Percentiles rank a stretch among this genome's conserved stretches.
Conservation (phyloP, 1,139 yeast genomes). For the Candida sojae region DNA sequence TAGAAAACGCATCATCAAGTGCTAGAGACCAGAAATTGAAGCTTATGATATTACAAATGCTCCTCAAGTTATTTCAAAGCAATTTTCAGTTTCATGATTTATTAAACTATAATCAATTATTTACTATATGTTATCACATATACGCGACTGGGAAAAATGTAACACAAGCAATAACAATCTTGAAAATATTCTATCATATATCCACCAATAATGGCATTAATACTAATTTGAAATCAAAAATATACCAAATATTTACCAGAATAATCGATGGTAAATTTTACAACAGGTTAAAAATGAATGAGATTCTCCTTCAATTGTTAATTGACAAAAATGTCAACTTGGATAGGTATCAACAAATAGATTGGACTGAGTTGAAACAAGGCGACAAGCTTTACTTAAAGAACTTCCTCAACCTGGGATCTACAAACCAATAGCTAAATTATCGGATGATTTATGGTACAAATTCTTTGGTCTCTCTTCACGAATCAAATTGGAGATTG, state of each 20-base stretch:
- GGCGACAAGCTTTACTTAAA: conserved; percentile 7
- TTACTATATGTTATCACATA: conserved; percentile 55
- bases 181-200: conserved; percentile 39
- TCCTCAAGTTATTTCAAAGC: conserved; percentile 41
- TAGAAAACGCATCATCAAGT: neutral
- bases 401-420: neutral
- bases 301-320: conserved; percentile 29
- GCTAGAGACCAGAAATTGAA: conserved; percentile 23
- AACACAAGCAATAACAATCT: conserved; percentile 30
- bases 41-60: conserved; percentile 27
- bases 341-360: conserved; percentile 12
- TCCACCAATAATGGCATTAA: conserved; percentile 12
- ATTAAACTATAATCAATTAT: conserved; percentile 24
- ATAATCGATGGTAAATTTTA: conserved; percentile 30
- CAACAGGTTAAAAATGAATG: conserved; percentile 33
- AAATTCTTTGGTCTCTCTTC: conserved; percentile 18
- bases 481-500: conserved; percentile 18
- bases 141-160: conserved; percentile 49
- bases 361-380: conserved; percentile 20
- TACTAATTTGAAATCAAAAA: conserved; percentile 12
- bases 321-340: conserved; percentile 20
- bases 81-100: conserved; percentile 12
- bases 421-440: conserved; percentile 28
- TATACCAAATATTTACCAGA: conserved; percentile 29
- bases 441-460: conserved; percentile 30